phyloP scores from a whole-genome alignment of 345 rosid genomes.

The Brassica cretica region DNA sequence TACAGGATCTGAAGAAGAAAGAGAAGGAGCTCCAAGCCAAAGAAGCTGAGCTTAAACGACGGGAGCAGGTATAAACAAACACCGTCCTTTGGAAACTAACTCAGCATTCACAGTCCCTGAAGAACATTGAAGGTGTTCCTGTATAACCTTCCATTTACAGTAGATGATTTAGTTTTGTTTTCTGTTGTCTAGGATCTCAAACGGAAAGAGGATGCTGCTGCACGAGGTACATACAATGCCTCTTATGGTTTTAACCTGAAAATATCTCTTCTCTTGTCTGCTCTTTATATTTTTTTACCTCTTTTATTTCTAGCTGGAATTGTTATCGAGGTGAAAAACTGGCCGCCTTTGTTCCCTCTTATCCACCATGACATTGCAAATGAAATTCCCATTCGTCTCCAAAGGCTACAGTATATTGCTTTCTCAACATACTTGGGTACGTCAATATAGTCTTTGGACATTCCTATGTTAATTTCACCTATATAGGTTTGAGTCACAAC shows the following conservation, averaged over 20 bases:
- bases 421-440: constrained; percentile 74
- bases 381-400: constrained; percentile 79
- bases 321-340: constrained; percentile 73
- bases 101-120: background rate
- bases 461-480: background rate
- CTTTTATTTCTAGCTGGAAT: constrained; percentile 58
- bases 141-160: background rate
- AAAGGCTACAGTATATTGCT: constrained; percentile 76
- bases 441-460: constrained; percentile 10
- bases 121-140: background rate
- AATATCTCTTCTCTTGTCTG: background rate
- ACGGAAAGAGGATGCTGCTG: constrained; percentile 90
- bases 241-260: background rate
- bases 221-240: constrained; percentile 56
- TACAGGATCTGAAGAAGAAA: constrained; percentile 74
- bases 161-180: background rate
- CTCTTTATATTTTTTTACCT: background rate
- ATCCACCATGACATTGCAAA: constrained; percentile 87
- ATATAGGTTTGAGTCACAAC: background rate
- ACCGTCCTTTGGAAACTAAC: background rate
- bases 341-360: constrained; percentile 83
- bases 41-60: constrained; percentile 78
- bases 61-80: constrained; percentile 66
- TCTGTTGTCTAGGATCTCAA: constrained; percentile 61
- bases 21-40: constrained; percentile 97